Percentiles rank a stretch among this genome's conserved stretches.
These are phyloP conservation scores for Pythium plurisporium DNA, from an alignment of 352 stramenopile species.

Conservation along the genomic window DNA sequence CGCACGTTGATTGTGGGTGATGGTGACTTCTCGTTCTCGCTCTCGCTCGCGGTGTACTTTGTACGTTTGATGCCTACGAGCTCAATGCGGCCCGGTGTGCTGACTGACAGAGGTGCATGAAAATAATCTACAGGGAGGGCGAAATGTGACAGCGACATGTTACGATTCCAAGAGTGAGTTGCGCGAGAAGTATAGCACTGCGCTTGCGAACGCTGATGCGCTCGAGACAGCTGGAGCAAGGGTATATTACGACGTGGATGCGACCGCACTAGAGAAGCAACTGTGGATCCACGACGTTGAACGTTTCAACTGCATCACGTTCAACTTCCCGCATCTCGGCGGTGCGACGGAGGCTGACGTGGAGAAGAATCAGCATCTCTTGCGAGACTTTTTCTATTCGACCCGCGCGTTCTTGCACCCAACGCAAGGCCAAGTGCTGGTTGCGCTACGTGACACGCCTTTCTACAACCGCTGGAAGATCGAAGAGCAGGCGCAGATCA, in stretches of 20 bases:
- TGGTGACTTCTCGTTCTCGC: constrained; percentile 80
- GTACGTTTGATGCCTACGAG: constrained; percentile 18
- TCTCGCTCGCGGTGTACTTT: constrained; percentile 68
- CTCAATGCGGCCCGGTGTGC: background rate
- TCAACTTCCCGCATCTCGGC: constrained; percentile 86
- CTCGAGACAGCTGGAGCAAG: constrained; percentile 59
- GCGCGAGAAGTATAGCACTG: constrained; percentile 69
- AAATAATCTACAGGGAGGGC: constrained; percentile 51
- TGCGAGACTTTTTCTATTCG: constrained; percentile 75
- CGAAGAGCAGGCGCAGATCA: constrained; percentile 52
- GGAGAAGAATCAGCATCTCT: constrained; percentile 72
- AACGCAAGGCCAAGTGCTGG: constrained; percentile 58
- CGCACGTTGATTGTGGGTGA: constrained; percentile 82
- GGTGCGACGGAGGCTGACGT: constrained; percentile 80
- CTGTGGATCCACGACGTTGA: constrained; percentile 37
- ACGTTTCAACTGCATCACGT: constrained; percentile 67
- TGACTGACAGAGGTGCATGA: too few species aligned
- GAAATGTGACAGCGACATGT: constrained; percentile 64
- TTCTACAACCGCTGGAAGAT: constrained; percentile 88
- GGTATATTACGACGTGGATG: constrained; percentile 69
- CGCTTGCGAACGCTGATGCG: constrained; percentile 60
- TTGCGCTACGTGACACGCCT: constrained; percentile 67
- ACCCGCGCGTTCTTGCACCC: constrained; percentile 52
- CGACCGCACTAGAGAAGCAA: constrained; percentile 55
- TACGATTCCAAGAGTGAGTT: constrained; percentile 70